Evolutionary conservation across 352 stramenopile genomes (phyloP).

Genomic region (Pythium dissotocum): DNA sequence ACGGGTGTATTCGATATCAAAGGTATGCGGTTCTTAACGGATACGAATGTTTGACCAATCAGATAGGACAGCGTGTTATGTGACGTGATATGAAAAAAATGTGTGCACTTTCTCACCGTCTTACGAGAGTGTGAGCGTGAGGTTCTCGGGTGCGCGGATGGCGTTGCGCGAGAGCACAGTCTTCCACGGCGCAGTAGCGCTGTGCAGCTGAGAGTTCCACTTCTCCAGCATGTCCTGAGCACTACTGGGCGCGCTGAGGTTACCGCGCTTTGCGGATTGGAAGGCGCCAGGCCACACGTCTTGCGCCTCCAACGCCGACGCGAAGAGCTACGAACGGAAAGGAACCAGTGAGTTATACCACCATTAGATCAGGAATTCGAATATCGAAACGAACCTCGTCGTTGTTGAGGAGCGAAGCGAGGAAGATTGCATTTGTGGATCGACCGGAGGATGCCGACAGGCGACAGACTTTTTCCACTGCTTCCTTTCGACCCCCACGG

Average conservation of each 20-base stretch:
- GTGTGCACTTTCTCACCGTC: neutral
- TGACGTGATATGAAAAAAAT: constrained; percentile 20
- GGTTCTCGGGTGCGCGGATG: constrained; percentile 18
- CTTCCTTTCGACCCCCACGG: constrained; percentile 30
- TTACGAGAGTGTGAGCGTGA: constrained; percentile 12
- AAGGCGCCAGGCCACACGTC: constrained; percentile 11
- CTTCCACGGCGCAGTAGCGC: constrained; percentile 25
- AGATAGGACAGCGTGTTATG: neutral
- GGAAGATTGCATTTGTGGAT: constrained; percentile 50
- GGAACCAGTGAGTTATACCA: too few species aligned
- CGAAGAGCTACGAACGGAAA: constrained; percentile 20
- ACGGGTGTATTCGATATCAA: constrained; percentile 12
- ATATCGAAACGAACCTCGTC: constrained; percentile 30
- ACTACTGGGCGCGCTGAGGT: neutral
- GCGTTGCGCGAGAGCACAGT: constrained; percentile 19
- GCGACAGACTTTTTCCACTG: constrained; percentile 30
- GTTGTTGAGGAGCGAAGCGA: constrained; percentile 51
- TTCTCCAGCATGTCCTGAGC: constrained; percentile 14
- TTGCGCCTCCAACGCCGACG: constrained; percentile 11
- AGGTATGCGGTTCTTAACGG: constrained; percentile 20
- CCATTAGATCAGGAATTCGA: too few species aligned
- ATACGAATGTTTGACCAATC: constrained; percentile 20
- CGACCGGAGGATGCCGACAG: constrained; percentile 27
- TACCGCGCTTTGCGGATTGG: constrained; percentile 12
- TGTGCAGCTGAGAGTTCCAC: constrained; percentile 25